Evolutionary conservation across 2,329 filamentous ascomycete genomes (phyloP).

Genomic region (Rhynchosporium secalis): DNA sequence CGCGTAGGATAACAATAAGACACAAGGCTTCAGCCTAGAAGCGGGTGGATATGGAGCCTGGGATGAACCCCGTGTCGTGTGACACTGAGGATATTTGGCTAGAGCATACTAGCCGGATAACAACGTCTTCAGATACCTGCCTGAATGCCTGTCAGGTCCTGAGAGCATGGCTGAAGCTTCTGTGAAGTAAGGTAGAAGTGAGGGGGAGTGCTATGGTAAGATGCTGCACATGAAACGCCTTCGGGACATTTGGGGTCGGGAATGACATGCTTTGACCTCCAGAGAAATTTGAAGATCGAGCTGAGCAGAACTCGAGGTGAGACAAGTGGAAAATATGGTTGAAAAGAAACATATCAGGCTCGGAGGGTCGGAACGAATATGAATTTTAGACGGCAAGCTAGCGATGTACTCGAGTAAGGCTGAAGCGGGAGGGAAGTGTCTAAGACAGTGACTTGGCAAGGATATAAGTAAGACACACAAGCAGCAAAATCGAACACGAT

Average conservation of each 20-base stretch:
- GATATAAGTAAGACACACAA: neutral
- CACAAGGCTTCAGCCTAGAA: neutral
- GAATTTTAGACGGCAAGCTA: neutral
- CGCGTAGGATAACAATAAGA: neutral
- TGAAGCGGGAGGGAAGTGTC: neutral
- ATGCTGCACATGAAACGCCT: slow-evolving; percentile 20
- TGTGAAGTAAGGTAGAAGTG: neutral
- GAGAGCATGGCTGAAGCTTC: slow-evolving; percentile 1
- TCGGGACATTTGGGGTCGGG: slow-evolving; percentile 22
- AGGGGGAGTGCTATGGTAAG: neutral
- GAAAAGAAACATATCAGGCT: neutral
- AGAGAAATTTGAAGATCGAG: neutral
- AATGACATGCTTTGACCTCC: slow-evolving; percentile 19
- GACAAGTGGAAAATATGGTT: neutral
- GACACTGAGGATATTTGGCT: neutral
- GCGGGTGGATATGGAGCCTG: neutral
- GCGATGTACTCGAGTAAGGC: neutral
- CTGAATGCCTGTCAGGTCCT: neutral
- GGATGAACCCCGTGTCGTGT: neutral
- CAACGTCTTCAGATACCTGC: neutral
- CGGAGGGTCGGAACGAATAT: neutral
- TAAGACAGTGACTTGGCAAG: neutral
- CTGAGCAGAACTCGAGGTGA: neutral
- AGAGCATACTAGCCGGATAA: neutral
- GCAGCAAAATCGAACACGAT: neutral